Evolutionary conservation across 208 protist species (phyloP).

Genomic region (Trypanosoma theileri): DNA sequence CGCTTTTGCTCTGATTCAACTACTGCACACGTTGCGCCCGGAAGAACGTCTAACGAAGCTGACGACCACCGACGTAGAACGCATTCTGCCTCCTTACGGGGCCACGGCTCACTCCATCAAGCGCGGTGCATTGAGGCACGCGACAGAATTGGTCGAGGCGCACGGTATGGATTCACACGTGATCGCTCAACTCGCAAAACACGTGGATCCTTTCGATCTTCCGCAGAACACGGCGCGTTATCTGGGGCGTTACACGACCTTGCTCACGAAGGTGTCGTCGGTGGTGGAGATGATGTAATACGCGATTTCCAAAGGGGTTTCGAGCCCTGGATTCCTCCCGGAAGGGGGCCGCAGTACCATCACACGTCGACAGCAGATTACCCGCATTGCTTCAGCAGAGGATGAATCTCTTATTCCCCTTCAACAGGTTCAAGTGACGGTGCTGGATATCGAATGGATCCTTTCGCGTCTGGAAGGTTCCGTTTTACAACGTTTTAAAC

Average conservation of each 20-base stretch:
- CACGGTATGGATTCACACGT: background rate
- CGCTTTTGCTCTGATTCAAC: background rate
- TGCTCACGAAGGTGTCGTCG: background rate
- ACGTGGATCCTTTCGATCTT: background rate
- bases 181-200: background rate
- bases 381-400: slow-evolving; percentile 1
- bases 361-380: background rate
- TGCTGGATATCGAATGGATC: background rate
- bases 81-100: background rate
- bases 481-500: background rate
- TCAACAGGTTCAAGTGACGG: background rate
- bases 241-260: background rate
- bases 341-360: background rate
- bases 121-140: background rate
- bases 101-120: background rate
- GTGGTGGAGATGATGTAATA: background rate
- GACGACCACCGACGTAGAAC: background rate
- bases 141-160: background rate
- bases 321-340: background rate
- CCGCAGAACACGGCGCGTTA: background rate
- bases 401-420: background rate
- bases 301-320: background rate
- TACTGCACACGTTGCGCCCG: background rate
- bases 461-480: background rate
- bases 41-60: background rate